A percentile compares a stretch with the other conserved stretches of the same genome.
These are phyloP conservation scores for Botrytis galanthina DNA, from an alignment of 2,329 filamentous ascomycete genomes.

Conservation along the genomic window DNA sequence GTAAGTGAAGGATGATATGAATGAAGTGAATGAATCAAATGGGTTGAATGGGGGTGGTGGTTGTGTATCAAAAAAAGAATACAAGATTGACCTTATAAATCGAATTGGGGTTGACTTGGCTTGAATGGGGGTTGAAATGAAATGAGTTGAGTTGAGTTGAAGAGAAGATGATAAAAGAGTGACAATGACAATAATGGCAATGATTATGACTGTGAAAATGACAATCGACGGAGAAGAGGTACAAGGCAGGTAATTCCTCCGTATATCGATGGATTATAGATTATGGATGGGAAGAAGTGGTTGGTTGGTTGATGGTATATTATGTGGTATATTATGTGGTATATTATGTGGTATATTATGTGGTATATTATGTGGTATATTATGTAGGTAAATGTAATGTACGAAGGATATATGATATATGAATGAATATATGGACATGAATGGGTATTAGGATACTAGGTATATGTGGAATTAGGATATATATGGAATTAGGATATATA, in stretches of 20 bases:
- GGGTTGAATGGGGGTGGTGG: neutral
- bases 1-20: neutral
- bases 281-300: neutral
- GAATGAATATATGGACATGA: too few relatives aligned
- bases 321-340: neutral
- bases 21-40: neutral
- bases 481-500: too few relatives aligned
- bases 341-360: too few relatives aligned
- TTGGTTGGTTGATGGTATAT: neutral
- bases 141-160: neutral
- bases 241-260: neutral
- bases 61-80: neutral
- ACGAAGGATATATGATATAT: too few relatives aligned
- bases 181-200: neutral
- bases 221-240: neutral
- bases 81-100: neutral
- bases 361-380: too few relatives aligned
- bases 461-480: too few relatives aligned
- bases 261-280: too few relatives aligned
- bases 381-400: neutral
- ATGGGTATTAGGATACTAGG: too few relatives aligned
- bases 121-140: neutral
- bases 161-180: neutral
- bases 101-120: neutral
- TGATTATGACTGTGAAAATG: neutral